These are phyloP conservation scores for Cladosporium sp. DNA, from an alignment of 2,329 filamentous ascomycete species.

Conservation along the genomic window DNA sequence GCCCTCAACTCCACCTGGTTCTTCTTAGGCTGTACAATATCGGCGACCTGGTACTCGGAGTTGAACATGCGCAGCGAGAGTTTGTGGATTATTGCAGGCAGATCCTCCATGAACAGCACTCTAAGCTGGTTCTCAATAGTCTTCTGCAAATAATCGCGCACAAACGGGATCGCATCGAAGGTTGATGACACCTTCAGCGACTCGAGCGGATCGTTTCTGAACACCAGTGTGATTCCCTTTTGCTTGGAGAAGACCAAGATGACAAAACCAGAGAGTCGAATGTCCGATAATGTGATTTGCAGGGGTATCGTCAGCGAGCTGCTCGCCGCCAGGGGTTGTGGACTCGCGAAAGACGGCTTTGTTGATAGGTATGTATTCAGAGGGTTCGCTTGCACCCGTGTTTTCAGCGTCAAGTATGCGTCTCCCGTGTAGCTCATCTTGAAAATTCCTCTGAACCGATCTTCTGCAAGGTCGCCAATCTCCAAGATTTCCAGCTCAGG, in stretches of 20 bases:
- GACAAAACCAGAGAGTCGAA: constrained; percentile 94
- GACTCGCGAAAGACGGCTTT: constrained; percentile 89
- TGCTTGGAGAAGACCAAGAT: constrained; percentile 97
- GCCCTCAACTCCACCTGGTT: constrained; percentile 41
- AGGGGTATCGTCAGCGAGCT: constrained; percentile 95
- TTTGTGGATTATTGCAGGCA: constrained; percentile 93
- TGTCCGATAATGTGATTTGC: constrained; percentile 93
- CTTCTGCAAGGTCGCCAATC: constrained; percentile 95
- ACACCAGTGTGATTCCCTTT: constrained; percentile 94
- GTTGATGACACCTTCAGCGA: constrained; percentile 98
- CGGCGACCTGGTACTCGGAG: constrained; percentile 66
- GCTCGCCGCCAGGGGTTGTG: constrained; percentile 85
- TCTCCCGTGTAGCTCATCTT: constrained; percentile 99
- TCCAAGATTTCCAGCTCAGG: constrained; percentile 96
- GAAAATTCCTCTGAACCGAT: constrained; percentile 96
- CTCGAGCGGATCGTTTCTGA: constrained; percentile 96
- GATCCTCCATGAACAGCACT: constrained; percentile 94
- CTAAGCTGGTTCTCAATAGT: constrained; percentile 93
- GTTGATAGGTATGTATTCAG: constrained; percentile 93
- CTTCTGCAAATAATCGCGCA: constrained; percentile 92
- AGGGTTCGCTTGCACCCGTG: constrained; percentile 95
- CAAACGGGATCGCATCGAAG: constrained; percentile 98
- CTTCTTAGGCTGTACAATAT: constrained; percentile 45
- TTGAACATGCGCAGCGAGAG: constrained; percentile 87
- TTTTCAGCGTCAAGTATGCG: constrained; percentile 92